Evolutionary conservation across 306 rosid species (phyloP), one percentile per base, ranked within the genome.

Genomic region (Cicer bijugum): DNA sequence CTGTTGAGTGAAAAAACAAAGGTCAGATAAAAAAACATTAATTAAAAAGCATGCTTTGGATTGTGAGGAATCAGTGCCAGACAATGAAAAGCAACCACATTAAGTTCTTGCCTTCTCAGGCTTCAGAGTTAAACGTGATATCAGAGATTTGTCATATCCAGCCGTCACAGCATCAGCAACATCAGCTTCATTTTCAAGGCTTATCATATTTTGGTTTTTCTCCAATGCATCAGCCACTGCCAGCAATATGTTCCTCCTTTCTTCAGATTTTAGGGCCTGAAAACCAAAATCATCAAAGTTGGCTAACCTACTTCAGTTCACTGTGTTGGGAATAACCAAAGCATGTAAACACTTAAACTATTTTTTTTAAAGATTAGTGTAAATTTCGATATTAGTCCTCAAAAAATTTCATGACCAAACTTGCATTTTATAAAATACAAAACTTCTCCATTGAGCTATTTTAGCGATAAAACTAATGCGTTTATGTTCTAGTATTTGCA

Each of bases 151-250:
- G 17, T 80, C 80, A 68, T 68, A 74, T 68, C 84, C 80, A 12
- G 84, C 61, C 9, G 7, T 14, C 80, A 28, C 64, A 17, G 84
- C 84, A 74, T 42, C 72, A 42, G 61, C 84, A 67, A 80, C 75
- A 80, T 80, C 83, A 46, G 76, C 97, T 67, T 43, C 75, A 63
- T 94, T 94, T 85, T 89, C 97, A 58, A 23, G 68, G 68, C 75
- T 58, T 62, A 94, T 89, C 69, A 55, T 37, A 48, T 64, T 76
- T 74, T 83, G 87, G 80, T 91, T 89, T 66, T 80, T 89, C 86
- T 88, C 95, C 81, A 94, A 82, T n/a, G 96, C 96, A 69, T 91
- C 86, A 83, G 98, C 97, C 15, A 94, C 51, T 55, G 90, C 89
- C 38, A 91, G 74, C 87, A 94, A 83, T 75, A 94, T 87, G 68